These are phyloP conservation scores for Monilinia polystroma DNA, from an alignment of 2,329 filamentous ascomycete species.

Conservation along the genomic window DNA sequence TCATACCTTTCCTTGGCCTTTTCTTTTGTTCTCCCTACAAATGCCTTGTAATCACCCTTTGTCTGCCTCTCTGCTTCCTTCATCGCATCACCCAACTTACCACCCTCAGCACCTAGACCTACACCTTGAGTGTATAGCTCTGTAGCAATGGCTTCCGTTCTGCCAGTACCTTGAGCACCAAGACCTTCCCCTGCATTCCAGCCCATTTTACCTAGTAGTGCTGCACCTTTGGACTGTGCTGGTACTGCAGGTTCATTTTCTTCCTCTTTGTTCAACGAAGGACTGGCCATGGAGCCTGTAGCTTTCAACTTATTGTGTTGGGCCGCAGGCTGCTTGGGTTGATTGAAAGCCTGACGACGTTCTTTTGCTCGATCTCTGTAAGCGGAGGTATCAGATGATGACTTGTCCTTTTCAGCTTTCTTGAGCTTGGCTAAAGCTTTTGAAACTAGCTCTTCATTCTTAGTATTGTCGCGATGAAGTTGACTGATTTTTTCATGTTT, in stretches of 20 bases:
- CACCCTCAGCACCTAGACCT: conserved; percentile 66
- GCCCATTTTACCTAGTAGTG: conserved; percentile 70
- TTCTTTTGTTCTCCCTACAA: conserved; percentile 63
- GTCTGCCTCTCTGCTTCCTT: conserved; percentile 63
- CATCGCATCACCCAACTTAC: conserved; percentile 67
- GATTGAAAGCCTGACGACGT: conserved; percentile 60
- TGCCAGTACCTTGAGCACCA: conserved; percentile 61
- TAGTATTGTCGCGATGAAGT: conserved; percentile 55
- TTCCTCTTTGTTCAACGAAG: conserved; percentile 41
- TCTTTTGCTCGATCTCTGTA: conserved; percentile 63
- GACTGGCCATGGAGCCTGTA: conserved; percentile 24
- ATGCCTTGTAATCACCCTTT: conserved; percentile 58
- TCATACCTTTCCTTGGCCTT: conserved; percentile 66
- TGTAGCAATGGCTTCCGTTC: conserved; percentile 62
- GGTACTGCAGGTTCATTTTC: conserved; percentile 42
- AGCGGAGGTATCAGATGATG: conserved; percentile 29
- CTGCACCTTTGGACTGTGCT: conserved; percentile 60
- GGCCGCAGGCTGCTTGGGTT: conserved; percentile 53
- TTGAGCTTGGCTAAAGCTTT: conserved; percentile 43
- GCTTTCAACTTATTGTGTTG: conserved; percentile 42
- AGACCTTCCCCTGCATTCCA: conserved; percentile 66
- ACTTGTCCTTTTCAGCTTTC: conserved; percentile 33
- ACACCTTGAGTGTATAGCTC: conserved; percentile 67
- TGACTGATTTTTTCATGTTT: conserved; percentile 59
- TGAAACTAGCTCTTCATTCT: conserved; percentile 48